These are phyloP conservation scores for Globisporangium alternatum DNA, from an alignment of 352 stramenopile species.

Conservation along the genomic window DNA sequence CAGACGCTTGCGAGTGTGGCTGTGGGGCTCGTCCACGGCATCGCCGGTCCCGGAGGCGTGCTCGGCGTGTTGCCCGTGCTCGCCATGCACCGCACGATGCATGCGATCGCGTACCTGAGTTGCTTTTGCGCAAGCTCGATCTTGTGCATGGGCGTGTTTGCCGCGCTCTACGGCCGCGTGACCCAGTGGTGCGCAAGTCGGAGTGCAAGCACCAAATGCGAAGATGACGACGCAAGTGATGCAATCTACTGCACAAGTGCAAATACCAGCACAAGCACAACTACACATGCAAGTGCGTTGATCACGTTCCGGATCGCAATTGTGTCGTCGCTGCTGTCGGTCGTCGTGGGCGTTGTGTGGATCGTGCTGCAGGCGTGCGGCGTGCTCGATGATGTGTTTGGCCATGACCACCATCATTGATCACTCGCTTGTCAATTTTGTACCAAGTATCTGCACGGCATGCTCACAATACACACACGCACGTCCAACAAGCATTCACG, in stretches of 20 bases:
- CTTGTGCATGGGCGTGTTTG: conserved; percentile 87
- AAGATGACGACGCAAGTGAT: conserved; percentile 10
- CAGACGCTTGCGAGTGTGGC: conserved; percentile 32
- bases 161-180: conserved; percentile 72
- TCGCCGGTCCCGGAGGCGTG: conserved; percentile 71
- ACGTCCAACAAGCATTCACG: neutral
- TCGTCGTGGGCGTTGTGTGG: conserved; percentile 65
- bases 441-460: neutral
- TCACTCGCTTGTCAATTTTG: neutral
- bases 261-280: neutral
- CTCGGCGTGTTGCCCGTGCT: conserved; percentile 87
- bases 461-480: neutral
- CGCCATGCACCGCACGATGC: conserved; percentile 44
- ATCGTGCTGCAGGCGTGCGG: conserved; percentile 62
- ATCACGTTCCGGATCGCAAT: conserved; percentile 46
- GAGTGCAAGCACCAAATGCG: neutral
- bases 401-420: conserved; percentile 17
- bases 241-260: conserved; percentile 12
- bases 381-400: conserved; percentile 63
- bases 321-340: conserved; percentile 50
- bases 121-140: conserved; percentile 87
- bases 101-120: conserved; percentile 74
- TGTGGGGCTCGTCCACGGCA: conserved; percentile 85
- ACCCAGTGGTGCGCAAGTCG: conserved; percentile 29
- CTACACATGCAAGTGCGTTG: neutral